These are phyloP conservation scores for Phytopythium delawarense DNA, from an alignment of 352 stramenopile genomes.

Conservation along the genomic window DNA sequence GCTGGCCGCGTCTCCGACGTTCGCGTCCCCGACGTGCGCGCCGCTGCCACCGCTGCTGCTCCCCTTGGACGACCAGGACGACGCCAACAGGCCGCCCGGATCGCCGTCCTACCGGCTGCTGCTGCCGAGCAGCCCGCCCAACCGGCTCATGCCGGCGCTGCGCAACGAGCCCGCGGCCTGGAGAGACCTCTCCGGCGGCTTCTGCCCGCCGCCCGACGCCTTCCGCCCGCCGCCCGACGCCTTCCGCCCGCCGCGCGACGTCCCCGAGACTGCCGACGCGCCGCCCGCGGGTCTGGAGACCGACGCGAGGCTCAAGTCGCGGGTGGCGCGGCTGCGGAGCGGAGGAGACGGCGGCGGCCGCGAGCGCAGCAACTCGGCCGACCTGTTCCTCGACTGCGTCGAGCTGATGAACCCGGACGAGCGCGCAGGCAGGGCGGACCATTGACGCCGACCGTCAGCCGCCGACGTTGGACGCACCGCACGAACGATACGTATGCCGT, in stretches of 20 bases:
- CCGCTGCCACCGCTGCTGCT: conserved; percentile 13
- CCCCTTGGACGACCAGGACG: neutral
- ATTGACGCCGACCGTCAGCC: too few relatives aligned
- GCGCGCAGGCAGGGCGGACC: neutral
- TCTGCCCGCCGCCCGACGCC: too few relatives aligned
- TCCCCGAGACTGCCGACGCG: too few relatives aligned
- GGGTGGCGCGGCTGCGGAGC: conserved; percentile 41
- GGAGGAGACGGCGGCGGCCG: conserved; percentile 25
- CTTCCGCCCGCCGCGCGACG: too few relatives aligned
- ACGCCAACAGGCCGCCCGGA: conserved; percentile 7
- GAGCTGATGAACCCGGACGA: conserved; percentile 49
- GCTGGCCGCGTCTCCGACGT: neutral
- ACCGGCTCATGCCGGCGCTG: conserved; percentile 21
- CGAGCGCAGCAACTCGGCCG: conserved; percentile 66
- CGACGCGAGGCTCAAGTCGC: conserved; percentile 25
- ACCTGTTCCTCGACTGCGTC: conserved; percentile 83
- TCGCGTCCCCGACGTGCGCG: conserved; percentile 13
- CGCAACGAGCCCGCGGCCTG: conserved; percentile 62
- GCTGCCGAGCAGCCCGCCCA: conserved; percentile 9
- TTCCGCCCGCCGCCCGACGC: too few relatives aligned
- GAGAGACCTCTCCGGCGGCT: conserved; percentile 23
- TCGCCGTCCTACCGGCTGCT: conserved; percentile 7
- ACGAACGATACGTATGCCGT: too few relatives aligned
- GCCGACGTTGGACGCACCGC: neutral
- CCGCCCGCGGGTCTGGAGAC: too few relatives aligned